Evolutionary conservation across 1,284 basidiomycete species (phyloP).

Genomic region (Coniferiporia weirii): DNA sequence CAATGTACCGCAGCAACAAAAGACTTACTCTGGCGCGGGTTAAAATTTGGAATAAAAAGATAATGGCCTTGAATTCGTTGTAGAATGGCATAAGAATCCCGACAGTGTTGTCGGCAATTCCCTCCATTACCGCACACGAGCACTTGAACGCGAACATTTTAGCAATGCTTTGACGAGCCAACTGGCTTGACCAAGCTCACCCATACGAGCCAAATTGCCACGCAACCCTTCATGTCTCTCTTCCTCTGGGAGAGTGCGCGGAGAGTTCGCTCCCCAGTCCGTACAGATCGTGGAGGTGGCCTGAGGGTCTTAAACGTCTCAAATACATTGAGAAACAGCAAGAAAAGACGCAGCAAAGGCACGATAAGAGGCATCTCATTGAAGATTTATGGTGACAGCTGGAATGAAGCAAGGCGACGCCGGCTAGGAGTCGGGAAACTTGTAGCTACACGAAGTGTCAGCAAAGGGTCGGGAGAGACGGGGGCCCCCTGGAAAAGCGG

Average conservation of each 20-base stretch:
- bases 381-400: neutral
- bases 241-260: conserved; percentile 69
- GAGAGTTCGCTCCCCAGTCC: conserved; percentile 55
- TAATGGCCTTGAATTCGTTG: conserved; percentile 67
- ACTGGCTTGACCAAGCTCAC: conserved; percentile 37
- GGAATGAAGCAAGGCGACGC: neutral
- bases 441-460: too few species aligned
- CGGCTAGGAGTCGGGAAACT: neutral
- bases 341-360: conserved; percentile 56
- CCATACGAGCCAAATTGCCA: conserved; percentile 81
- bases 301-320: conserved; percentile 79
- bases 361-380: conserved; percentile 61
- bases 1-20: conserved; percentile 1
- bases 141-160: conserved; percentile 35
- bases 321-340: conserved; percentile 74
- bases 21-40: conserved; percentile 65
- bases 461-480: neutral
- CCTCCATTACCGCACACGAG: conserved; percentile 60
- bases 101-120: conserved; percentile 53
- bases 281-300: conserved; percentile 51
- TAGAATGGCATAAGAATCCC: conserved; percentile 74
- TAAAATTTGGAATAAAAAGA: conserved; percentile 64
- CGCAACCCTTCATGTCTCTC: conserved; percentile 74
- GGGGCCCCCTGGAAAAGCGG: neutral
- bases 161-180: neutral